phyloP scores from a whole-genome alignment of 2,329 filamentous ascomycete species.

The Remersonia thermophila region DNA sequence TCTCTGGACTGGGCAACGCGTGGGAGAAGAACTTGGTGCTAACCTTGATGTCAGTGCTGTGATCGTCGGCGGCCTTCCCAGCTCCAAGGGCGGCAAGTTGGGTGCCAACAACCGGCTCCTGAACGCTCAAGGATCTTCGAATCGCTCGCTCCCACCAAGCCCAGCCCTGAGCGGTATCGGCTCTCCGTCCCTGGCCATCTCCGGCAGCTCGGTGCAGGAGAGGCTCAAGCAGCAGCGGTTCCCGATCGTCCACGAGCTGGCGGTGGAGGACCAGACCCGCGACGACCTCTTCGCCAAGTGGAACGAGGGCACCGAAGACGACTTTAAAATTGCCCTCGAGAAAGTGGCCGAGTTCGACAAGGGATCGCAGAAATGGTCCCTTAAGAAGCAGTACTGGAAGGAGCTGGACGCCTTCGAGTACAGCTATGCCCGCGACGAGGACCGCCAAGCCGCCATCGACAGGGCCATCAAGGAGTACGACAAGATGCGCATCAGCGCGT shows the following conservation, averaged over 20 bases:
- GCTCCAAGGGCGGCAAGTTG: constrained; percentile 13
- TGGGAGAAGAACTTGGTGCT: constrained; percentile 14
- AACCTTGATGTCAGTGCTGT: constrained; percentile 26
- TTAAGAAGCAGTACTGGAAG: constrained; percentile 48
- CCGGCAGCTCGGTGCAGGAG: constrained; percentile 38
- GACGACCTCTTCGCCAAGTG: constrained; percentile 39
- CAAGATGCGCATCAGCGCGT: constrained; percentile 41
- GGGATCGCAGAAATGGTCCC: constrained; percentile 37
- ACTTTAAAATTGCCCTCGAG: constrained; percentile 40
- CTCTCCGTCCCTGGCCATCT: constrained; percentile 41
- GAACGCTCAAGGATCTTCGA: constrained; percentile 27
- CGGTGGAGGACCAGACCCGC: constrained; percentile 38
- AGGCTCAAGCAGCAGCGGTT: constrained; percentile 29
- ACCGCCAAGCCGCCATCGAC: constrained; percentile 48
- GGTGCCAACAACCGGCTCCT: constrained; percentile 18
- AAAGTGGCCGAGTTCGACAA: constrained; percentile 45
- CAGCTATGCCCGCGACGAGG: constrained; percentile 39
- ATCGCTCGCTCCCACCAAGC: constrained; percentile 39
- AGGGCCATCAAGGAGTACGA: constrained; percentile 49
- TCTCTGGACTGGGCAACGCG: constrained; percentile 3
- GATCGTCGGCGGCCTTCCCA: constrained; percentile 22
- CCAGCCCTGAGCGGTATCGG: constrained; percentile 42
- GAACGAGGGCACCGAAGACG: constrained; percentile 33
- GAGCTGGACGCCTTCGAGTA: constrained; percentile 54
- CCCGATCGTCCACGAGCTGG: constrained; percentile 49